Base-by-base conservation (phyloP, 208 protist genomes). In the Trypanosoma theileri region DNA sequence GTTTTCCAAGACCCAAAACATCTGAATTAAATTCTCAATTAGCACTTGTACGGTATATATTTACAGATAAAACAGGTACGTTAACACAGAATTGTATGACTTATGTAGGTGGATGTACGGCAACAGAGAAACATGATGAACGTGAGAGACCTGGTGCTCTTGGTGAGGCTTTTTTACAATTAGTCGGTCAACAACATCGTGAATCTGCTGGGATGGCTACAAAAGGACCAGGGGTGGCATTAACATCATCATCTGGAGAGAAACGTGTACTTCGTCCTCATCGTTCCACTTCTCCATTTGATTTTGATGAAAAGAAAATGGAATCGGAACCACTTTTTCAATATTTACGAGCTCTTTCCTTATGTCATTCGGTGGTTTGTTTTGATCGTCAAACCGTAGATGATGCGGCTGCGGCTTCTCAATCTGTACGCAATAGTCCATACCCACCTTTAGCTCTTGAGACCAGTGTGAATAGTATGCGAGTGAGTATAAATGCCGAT, bases 51-150 rank as follows among this genome's bases (percentile, higher is more conserved):
- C 77, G 77, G 54, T 94, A 93, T 75, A 86, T 97, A 53, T 97
- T 97, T 76, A 91, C 89, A 6, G 92, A 97, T 73, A 97, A 97
- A 65, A 97, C 92, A 13, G 92, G 92, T 31, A 97, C 92, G 14
- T 66, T 97, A 56, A 97, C 92, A 22, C 83, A 97, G 59, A 97
- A 97, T 55, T 48, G 85, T 9, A 97, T 97, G 92, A 87, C 84
- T 7, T 96, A 91, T 73, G 81, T 91, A 11, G 82, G 75, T 46
- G 85, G 85, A 24, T 77, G 71, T 70, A 80, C 84, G 16, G 65
- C 69, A n/a, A 74, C 70, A 3, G 51, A 66, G 46, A 64, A 50
- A 31, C 86, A 92, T 73, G 80, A 77, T 67, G 85, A 91, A 60
- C 69, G 57, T n/a, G 74, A 74, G 40, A 69, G 75, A 59, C 88